Conservation (phyloP, 2,329 filamentous ascomycete genomes). For the Diaporthe capsici region DNA sequence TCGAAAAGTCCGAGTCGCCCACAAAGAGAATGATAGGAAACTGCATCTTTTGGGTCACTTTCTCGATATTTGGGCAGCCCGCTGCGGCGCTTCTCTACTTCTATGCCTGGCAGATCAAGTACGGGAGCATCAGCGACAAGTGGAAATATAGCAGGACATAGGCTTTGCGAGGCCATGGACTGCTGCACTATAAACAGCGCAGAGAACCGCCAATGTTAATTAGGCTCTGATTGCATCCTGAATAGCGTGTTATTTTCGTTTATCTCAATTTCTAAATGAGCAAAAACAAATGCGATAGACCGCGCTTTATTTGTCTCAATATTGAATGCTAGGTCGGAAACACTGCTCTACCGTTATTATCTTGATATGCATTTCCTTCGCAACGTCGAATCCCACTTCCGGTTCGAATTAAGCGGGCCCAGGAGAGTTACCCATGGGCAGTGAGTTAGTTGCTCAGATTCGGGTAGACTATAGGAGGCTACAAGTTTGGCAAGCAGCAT, state of each 20-base stretch:
- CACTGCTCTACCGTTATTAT: neutral
- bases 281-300: neutral
- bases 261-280: neutral
- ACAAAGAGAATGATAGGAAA: slow-evolving; percentile 88
- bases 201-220: neutral
- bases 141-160: slow-evolving; percentile 35
- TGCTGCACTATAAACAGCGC: neutral
- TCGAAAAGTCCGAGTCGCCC: slow-evolving; percentile 83
- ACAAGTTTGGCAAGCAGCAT: neutral
- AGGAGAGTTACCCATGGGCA: neutral
- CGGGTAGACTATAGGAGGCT: neutral
- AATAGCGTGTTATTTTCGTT: neutral
- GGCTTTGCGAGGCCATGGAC: neutral
- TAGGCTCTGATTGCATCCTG: neutral
- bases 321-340: neutral
- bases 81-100: slow-evolving; percentile 94
- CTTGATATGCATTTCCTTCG: neutral
- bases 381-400: neutral
- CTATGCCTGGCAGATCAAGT: slow-evolving; percentile 98
- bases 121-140: slow-evolving; percentile 80
- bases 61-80: slow-evolving; percentile 95
- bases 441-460: too few relatives aligned
- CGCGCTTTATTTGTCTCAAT: neutral
- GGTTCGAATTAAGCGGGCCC: neutral
- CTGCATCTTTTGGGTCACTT: slow-evolving; percentile 95